These are phyloP conservation scores for Serendipita vermifera DNA, from an alignment of 768 basidiomycete species.

Conservation along the genomic window DNA sequence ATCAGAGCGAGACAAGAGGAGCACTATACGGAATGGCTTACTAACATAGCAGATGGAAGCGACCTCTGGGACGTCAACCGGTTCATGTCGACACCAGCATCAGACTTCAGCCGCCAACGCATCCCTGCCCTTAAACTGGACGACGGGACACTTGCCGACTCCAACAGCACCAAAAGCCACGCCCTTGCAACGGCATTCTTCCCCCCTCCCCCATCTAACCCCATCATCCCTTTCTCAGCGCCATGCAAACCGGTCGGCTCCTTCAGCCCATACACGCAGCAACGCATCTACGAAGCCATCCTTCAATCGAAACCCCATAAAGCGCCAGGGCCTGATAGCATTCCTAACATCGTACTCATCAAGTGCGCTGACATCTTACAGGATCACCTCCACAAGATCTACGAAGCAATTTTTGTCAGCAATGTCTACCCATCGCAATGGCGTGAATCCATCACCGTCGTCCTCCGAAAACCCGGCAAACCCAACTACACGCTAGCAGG, in stretches of 20 bases:
- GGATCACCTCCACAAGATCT: slow-evolving; percentile 21
- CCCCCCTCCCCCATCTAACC: not conserved
- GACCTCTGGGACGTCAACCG: not conserved
- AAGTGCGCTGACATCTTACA: slow-evolving; percentile 19
- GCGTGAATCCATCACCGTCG: slow-evolving; percentile 21
- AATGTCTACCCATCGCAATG: slow-evolving; percentile 22
- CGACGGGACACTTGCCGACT: not conserved
- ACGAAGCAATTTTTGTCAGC: slow-evolving; percentile 21
- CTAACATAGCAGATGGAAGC: not conserved
- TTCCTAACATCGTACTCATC: slow-evolving; percentile 26
- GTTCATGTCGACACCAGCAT: not conserved
- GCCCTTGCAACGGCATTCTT: not conserved
- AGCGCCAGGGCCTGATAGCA: slow-evolving; percentile 20
- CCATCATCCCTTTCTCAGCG: too few relatives aligned
- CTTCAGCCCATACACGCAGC: slow-evolving; percentile 11
- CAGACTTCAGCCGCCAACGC: not conserved
- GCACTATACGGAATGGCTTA: not conserved
- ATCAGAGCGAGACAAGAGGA: not conserved
- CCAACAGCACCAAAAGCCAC: not conserved
- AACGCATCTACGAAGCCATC: slow-evolving; percentile 12
- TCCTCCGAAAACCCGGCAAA: slow-evolving; percentile 27
- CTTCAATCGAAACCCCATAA: slow-evolving; percentile 16
- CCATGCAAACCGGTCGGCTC: not conserved
- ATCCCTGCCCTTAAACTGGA: not conserved
- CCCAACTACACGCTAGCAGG: slow-evolving; percentile 24